Conservation (phyloP, 2,329 filamentous ascomycete species). For the Hypoxylon sp. region DNA sequence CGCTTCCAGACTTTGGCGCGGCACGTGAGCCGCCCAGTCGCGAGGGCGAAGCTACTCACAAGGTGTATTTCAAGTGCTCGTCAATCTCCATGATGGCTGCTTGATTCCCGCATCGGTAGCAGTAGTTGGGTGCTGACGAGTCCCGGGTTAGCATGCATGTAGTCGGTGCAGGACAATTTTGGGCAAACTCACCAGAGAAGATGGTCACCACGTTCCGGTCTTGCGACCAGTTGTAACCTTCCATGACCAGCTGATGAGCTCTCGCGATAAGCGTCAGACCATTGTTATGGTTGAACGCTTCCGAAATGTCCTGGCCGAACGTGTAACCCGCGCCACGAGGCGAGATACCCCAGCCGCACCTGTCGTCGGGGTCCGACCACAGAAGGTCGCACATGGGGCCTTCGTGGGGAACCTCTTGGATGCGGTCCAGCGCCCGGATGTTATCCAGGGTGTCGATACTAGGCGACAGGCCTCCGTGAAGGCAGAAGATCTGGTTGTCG, state of each 20-base stretch:
- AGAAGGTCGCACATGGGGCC: conserved; percentile 97
- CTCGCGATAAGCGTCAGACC: conserved; percentile 93
- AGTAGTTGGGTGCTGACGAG: conserved; percentile 82
- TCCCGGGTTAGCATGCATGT: conserved; percentile 6
- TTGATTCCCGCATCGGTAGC: conserved; percentile 98
- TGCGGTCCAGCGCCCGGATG: conserved; percentile 92
- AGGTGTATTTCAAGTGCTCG: conserved; percentile 98
- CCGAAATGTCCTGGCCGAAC: conserved; percentile 95
- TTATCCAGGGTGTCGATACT: conserved; percentile 96
- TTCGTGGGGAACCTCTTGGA: conserved; percentile 98
- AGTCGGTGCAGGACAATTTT: background rate
- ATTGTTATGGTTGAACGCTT: conserved; percentile 99
- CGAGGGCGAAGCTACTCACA: conserved; percentile 72
- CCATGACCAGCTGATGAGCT: conserved; percentile 98
- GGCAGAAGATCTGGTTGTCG: conserved; percentile 98
- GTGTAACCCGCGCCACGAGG: conserved; percentile 94
- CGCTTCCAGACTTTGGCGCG: conserved; percentile 6
- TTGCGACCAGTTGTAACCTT: conserved; percentile 99
- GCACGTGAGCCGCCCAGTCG: background rate
- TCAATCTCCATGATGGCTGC: conserved; percentile 99
- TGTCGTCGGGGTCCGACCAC: conserved; percentile 97
- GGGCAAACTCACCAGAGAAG: conserved; percentile 77
- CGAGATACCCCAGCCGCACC: conserved; percentile 95
- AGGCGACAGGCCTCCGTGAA: conserved; percentile 96
- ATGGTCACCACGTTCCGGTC: conserved; percentile 98